Evolutionary conservation across 495 filamentous ascomycete species (phyloP), one percentile per base, ranked within the genome.

Genomic region (Annulohypoxylon stygium): DNA sequence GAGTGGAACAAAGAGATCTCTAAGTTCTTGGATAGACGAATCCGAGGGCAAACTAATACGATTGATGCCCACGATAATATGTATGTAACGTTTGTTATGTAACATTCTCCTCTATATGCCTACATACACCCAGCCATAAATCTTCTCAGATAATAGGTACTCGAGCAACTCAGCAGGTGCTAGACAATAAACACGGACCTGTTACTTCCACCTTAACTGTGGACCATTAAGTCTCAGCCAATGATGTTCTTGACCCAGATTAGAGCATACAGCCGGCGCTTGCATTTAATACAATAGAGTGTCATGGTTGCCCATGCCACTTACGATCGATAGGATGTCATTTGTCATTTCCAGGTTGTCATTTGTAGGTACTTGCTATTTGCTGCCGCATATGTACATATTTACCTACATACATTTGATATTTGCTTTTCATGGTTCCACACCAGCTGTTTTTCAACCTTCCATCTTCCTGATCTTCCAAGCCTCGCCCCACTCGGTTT

Each of bases 201-300:
- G 50, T 59, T 53, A 50, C 58, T 64, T 64, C 51, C 43, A 62
- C 39, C 39, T 25, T 50, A 59, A 23, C 25, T 51, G 58, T 68
- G 70, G 64, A 33, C 67, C 58, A 60, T 67, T 73, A 54, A n/a
- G 50, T 68, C 33, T 67, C 36, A 57, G 51, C 70, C 64, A 67
- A 73, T 68, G 25, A 43, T 41, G 43, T 55, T 23, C 18, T 53
- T 30, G 23, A 36, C 20, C 30, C 51, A 63, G 51, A 61, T 59
- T 55, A 50, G 59, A 39, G 34, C 20, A 61, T 67, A 73, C 64
- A 73, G 45, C 64, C 70, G 64, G 64, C 64, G 64, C 58, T 68
- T 66, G 30, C 33, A 70, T 33, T 20, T 33, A 39, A 60, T 69
- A 50, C 57, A 61, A 11, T 20, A 50, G 60, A 59, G 54, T 53